Evolutionary conservation across 768 basidiomycete genomes (phyloP), one percentile per base, ranked within the genome.

Genomic region (Panaeolus cyanescens): DNA sequence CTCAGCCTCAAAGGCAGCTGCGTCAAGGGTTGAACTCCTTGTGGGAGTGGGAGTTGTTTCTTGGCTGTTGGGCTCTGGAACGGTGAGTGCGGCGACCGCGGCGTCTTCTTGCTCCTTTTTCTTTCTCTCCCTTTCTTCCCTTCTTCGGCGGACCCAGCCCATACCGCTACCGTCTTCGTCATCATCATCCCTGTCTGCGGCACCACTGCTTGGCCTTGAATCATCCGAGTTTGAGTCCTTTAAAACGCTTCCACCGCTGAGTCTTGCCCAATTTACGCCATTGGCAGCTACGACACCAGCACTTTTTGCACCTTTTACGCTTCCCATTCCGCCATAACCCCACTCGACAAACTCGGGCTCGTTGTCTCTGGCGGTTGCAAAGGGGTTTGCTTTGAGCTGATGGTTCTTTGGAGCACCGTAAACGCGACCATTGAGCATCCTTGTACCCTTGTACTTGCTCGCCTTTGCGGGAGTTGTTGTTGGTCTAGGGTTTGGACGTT

Each of bases 301-400:
- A 42, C 75, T 74, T 53, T 69, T 71, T 20, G 72, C 79, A 2
- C 79, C 79, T 30, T 75, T 75, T 0, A 83, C 82, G 33, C 82
- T 83, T 28, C 93, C 93, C 89, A 94, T 89, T 2, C 91, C 91
- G 32, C 91, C 91, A 60, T 90, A 92, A 0, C 94, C 94, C 94
- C 94, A 96, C 73, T 96, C 94, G 15, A 94, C 92, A 66, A 96
- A 96, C 70, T 90, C 90, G 32, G 90, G 90, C 63, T 92, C 91
- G 0, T 87, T 84, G 30, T 87, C 86, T 4, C 80, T 79, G 13
- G 79, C 86, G 60, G 80, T 87, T 5, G 83, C 88, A 64, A 91
- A 91, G 0, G 82, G 86, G 67, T 91, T 87, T 5, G 75, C 73
- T 55, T 75, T 75, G 10, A 68, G 22, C 19, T 42, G 40, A 36